These are phyloP conservation scores for Solanum chiquidenum DNA, from an alignment of 257 asterid species.

Conservation along the genomic window DNA sequence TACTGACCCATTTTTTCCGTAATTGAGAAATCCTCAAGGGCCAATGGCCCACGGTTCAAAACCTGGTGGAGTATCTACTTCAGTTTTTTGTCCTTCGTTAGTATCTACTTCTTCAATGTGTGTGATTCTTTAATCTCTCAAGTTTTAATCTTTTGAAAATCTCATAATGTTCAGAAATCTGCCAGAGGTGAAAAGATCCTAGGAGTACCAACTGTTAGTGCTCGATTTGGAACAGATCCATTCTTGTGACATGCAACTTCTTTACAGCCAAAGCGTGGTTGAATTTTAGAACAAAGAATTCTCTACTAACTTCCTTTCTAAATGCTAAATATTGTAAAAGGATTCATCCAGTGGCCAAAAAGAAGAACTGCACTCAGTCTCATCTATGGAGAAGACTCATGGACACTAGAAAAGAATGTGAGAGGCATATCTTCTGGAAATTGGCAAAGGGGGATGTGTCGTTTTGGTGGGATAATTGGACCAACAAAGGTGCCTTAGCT, in stretches of 20 bases:
- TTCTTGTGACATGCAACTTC: conserved; percentile 34
- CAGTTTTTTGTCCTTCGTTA: not conserved
- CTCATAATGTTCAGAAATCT: conserved; percentile 42
- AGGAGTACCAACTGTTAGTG: conserved; percentile 81
- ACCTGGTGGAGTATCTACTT: not conserved
- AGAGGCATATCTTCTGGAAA: too few relatives aligned
- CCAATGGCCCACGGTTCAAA: not conserved
- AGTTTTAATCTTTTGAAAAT: not conserved
- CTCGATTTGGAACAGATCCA: conserved; percentile 89
- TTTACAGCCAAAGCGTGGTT: too few relatives aligned
- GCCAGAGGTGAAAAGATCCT: conserved; percentile 76
- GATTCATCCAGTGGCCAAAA: too few relatives aligned
- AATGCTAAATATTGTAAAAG: too few relatives aligned
- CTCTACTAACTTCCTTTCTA: too few relatives aligned
- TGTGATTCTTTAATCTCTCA: not conserved
- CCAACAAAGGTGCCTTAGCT: too few relatives aligned
- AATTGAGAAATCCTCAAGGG: not conserved
- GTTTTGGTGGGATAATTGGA: too few relatives aligned
- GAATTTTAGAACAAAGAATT: too few relatives aligned
- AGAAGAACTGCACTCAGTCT: too few relatives aligned
- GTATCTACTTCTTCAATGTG: not conserved
- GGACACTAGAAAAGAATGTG: too few relatives aligned
- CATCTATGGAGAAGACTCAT: too few relatives aligned
- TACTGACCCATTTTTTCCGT: not conserved
- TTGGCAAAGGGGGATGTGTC: too few relatives aligned